Evolutionary conservation across 371 early-diverging fungal genomes (phyloP), one percentile per base, ranked within the genome.

Genomic region (Lichtheimia hyalospora): DNA sequence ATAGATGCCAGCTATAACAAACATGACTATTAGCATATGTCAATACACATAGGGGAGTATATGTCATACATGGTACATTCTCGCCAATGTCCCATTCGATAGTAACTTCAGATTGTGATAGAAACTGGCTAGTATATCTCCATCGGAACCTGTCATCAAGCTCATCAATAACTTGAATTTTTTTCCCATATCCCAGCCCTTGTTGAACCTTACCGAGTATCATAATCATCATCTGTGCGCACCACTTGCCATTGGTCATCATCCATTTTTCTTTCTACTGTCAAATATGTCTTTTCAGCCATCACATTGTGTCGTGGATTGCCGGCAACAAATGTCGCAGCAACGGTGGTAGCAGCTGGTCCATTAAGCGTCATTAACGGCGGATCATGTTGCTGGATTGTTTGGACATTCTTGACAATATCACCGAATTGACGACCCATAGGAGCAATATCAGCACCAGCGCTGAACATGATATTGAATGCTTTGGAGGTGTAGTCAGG

Each of bases 281-380:
- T 79, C 64, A 85, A 70, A 54, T 69, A 86, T 0, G 75, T 81
- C 39, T 68, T 59, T 16, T 67, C 67, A 0, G 69, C 25, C 66
- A 69, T 71, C 40, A 66, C 79, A 48, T 82, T 70, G 57, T 84
- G 85, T n/a, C 86, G 63, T 13, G 88, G 89, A 64, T 87, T 84
- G 14, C 84, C 86, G 25, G 85, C 83, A 7, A 77, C 73, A 71
- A 86, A 89, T 2, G 55, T 57, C 0, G 80, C 83, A 3, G 68
- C 58, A 1, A 81, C 79, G 0, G 61, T 69, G 7, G 20, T 51
- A 25, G 21, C 48, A 13, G 7, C 57, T 58, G 34, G 20, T 67
- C 50, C 21, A 63, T 54, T 15, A 8, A 51, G 42, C 18, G 50
- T 57, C 18, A 15, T 25, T 8, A 57, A 28, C 18, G 40, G 18